phyloP scores from a whole-genome alignment of 306 rosid species.

The Castanopsis chinensis region DNA sequence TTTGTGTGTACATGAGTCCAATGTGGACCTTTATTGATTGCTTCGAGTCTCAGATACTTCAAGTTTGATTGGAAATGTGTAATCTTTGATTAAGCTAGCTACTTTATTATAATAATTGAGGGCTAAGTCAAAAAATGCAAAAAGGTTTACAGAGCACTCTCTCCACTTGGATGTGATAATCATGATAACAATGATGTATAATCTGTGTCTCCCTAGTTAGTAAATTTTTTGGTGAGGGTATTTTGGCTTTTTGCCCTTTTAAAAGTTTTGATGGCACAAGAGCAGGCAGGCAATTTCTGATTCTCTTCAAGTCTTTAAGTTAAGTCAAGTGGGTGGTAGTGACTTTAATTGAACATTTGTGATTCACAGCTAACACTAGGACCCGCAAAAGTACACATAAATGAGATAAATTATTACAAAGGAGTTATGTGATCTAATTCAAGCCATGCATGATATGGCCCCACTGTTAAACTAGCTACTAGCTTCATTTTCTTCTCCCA shows the following conservation, averaged over 20 bases:
- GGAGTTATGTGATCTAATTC: neutral
- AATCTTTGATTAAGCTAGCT: neutral
- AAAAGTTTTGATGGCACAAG: neutral
- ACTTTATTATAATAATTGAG: neutral
- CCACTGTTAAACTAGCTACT: neutral
- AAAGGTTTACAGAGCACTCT: neutral
- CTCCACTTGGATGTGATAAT: neutral
- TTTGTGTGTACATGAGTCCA: neutral
- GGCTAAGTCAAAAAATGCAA: neutral
- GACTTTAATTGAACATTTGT: conserved; percentile 12
- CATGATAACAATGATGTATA: neutral
- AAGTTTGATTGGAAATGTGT: neutral
- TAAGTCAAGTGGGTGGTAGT: conserved; percentile 15
- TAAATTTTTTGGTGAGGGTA: neutral
- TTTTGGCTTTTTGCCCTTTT: neutral
- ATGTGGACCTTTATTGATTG: neutral
- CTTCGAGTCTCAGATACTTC: neutral
- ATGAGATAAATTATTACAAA: neutral
- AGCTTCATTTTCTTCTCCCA: no score
- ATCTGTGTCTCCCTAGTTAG: neutral
- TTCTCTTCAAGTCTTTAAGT: neutral
- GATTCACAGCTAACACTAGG: conserved; percentile 26
- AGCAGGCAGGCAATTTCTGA: neutral
- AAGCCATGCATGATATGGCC: neutral
- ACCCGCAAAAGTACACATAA: conserved; percentile 19